These are phyloP conservation scores for Escovopsis weberi DNA, from an alignment of 2,329 filamentous ascomycete genomes.

Conservation along the genomic window DNA sequence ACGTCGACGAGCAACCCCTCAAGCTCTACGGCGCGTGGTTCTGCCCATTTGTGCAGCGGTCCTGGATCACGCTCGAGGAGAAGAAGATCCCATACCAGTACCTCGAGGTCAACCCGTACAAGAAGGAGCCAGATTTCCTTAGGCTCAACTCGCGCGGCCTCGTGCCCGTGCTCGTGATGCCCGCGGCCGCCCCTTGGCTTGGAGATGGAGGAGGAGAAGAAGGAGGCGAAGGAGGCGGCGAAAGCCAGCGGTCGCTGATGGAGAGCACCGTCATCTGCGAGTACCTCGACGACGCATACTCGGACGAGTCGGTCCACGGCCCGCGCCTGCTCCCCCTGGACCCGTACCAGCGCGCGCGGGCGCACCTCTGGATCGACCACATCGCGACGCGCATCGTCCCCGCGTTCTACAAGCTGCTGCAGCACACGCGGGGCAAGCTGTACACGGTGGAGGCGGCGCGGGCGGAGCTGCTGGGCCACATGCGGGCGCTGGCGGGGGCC, in stretches of 20 bases:
- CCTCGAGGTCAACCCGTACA: conserved; percentile 64
- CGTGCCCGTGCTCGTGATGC: conserved; percentile 52
- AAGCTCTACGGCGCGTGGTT: conserved; percentile 67
- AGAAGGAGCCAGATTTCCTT: conserved; percentile 54
- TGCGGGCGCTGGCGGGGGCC: conserved; percentile 46
- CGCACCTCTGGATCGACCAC: conserved; percentile 62
- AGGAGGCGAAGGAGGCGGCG: neutral
- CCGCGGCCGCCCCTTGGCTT: conserved; percentile 4
- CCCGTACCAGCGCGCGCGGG: conserved; percentile 49
- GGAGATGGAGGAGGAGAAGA: conserved; percentile 1
- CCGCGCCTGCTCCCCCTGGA: conserved; percentile 42
- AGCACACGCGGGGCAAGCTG: conserved; percentile 36
- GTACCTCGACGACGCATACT: conserved; percentile 60
- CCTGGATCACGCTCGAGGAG: conserved; percentile 59
- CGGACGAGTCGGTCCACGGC: conserved; percentile 25
- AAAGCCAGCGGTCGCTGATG: conserved; percentile 43
- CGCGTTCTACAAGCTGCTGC: conserved; percentile 48
- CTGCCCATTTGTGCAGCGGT: conserved; percentile 55
- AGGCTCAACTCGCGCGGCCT: conserved; percentile 61
- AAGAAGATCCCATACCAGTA: conserved; percentile 63
- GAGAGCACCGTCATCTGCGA: conserved; percentile 62
- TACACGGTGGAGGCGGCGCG: conserved; percentile 39
- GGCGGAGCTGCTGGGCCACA: conserved; percentile 38
- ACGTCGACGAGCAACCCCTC: conserved; percentile 33
- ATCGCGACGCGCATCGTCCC: conserved; percentile 53